Evolutionary conservation across 2,329 filamentous ascomycete species (phyloP).

Genomic region (Aspergillus terreus): DNA sequence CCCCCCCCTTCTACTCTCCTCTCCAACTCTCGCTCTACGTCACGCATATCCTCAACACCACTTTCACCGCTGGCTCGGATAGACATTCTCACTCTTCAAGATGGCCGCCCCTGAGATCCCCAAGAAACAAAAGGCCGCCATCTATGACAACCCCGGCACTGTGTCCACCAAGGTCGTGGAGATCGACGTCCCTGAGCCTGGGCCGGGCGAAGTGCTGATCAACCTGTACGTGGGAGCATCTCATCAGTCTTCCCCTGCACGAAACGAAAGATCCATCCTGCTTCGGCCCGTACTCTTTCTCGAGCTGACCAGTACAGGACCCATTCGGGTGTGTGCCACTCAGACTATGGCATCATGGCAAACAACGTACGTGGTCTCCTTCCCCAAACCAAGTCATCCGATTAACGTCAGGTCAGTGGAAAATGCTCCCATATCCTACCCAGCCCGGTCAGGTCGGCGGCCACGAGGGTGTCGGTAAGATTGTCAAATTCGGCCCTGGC

Average conservation of each 20-base stretch:
- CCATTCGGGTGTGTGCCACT: constrained; percentile 64
- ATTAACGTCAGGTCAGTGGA: constrained; percentile 42
- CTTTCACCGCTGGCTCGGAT: not conserved
- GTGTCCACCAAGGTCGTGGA: constrained; percentile 63
- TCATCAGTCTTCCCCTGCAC: not conserved
- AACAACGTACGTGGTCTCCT: constrained; percentile 30
- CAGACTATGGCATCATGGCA: constrained; percentile 57
- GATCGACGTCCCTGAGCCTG: constrained; percentile 62
- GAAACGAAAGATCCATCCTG: not conserved
- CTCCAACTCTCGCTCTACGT: not conserved
- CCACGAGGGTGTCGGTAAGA: constrained; percentile 64
- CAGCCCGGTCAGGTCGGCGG: constrained; percentile 63
- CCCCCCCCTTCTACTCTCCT: not conserved
- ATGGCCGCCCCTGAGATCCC: constrained; percentile 46
- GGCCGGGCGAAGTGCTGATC: constrained; percentile 59
- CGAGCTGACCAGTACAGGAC: constrained; percentile 39
- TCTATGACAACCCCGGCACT: constrained; percentile 64
- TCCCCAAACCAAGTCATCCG: not conserved
- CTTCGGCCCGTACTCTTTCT: not conserved
- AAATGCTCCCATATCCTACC: constrained; percentile 56
- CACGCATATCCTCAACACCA: not conserved
- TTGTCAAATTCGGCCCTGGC: constrained; percentile 63
- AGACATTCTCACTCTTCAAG: not conserved
- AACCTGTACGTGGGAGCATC: constrained; percentile 48
- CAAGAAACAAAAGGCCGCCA: constrained; percentile 58